These are phyloP conservation scores for Kluyveromyces wickerhamii DNA, from an alignment of 805 yeast genomes.

Conservation along the genomic window DNA sequence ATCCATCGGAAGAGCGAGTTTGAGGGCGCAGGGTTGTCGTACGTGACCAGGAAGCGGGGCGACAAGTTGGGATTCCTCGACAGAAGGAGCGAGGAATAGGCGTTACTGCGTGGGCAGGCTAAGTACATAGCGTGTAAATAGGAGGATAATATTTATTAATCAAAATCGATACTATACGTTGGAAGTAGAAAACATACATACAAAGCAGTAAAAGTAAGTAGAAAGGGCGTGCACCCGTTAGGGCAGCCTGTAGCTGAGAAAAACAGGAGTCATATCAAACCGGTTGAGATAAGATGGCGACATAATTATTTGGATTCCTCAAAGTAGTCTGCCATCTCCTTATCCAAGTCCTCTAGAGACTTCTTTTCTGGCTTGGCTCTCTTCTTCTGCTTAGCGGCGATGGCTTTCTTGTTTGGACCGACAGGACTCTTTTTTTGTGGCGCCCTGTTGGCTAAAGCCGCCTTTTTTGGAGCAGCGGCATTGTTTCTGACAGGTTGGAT, in stretches of 20 bases:
- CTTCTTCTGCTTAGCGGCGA: conserved; percentile 30
- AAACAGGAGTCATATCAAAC: too few species aligned
- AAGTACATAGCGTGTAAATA: too few species aligned
- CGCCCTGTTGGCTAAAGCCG: conserved; percentile 9
- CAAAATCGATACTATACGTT: too few species aligned
- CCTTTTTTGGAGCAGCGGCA: conserved; percentile 1
- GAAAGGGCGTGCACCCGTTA: too few species aligned
- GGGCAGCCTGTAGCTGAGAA: too few species aligned
- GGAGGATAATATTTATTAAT: too few species aligned
- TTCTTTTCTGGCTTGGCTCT: conserved; percentile 44
- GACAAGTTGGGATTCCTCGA: conserved; percentile 35
- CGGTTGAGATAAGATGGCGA: too few species aligned
- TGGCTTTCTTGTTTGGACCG: conserved; percentile 30
- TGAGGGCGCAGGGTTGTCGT: conserved; percentile 61
- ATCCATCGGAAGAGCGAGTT: conserved; percentile 49
- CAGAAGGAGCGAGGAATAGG: conserved; percentile 12
- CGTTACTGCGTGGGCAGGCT: too few species aligned
- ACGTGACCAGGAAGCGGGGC: conserved; percentile 48
- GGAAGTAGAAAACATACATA: too few species aligned
- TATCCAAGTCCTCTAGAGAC: conserved; percentile 89
- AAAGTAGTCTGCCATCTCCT: conserved; percentile 96
- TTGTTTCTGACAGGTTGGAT: conserved; percentile 38
- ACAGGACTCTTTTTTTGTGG: conserved; percentile 7
- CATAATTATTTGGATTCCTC: conserved; percentile 32
- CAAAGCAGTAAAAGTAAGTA: too few species aligned